Base-by-base conservation (phyloP, 164 flowering plant species). In the Umbellularia californica region DNA sequence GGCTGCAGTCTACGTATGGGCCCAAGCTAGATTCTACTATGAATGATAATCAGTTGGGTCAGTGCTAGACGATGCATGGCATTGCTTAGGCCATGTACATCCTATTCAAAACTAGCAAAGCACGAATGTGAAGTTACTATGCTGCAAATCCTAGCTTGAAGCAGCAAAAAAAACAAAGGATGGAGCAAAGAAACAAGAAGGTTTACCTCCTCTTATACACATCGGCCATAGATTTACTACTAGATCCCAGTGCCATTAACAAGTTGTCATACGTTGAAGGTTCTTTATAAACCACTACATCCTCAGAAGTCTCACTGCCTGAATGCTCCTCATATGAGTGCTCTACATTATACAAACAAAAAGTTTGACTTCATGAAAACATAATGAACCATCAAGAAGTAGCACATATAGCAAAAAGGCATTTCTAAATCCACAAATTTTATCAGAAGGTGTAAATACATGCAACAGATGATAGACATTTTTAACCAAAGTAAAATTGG, bases 221-320 rank as follows among this genome's bases (percentile, higher is more conserved):
- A 76, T 77, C 25, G 1, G 90, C 87, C 70, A 86, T 66, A 71
- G 85, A 76, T 50, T 70, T 79, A 68, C 82, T 87, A 1, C 79
- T 70, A 13, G 87, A 81, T 6, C 81, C 81, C 69, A 88, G 58
- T 14, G 70, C 78, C 77, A 28, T 78, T 51, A 86, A 75, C 76
- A 88, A 78, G 75, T 76, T 79, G 58, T 88, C 85, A 81, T 88
- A 88, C 65, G 74, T 73, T 2, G 87, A 78, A 14, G 88, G 80
- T 70, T 85, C 86, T 68, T 75, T 84, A 50, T 60, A 65, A 66
- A 74, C 74, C 52, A 30, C 65, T 25, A 74, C 60, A 60, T 75
- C 74, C 60, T 81, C 86, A 33, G 79, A 77, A 72, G 70, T 76
- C 19, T 24, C 73, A 30, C 72, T 74, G 2, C 65, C 74, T 1